Evolutionary conservation across 208 protist species (phyloP).

Genomic region (Trypanosoma mega): DNA sequence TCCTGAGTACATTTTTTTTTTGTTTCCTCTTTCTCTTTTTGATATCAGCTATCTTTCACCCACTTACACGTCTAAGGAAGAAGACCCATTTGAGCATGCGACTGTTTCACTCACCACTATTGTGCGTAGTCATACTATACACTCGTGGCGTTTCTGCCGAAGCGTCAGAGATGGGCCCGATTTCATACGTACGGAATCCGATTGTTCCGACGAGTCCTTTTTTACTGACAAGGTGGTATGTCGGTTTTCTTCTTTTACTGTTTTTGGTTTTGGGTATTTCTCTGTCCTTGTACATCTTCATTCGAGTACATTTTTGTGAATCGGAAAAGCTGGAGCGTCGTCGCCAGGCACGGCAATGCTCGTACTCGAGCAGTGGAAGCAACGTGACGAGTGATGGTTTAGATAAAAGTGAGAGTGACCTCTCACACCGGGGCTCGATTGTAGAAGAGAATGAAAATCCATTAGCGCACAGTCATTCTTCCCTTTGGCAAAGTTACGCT

Average conservation of each 20-base stretch:
- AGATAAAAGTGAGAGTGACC: too few relatives aligned
- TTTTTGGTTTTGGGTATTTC: not conserved
- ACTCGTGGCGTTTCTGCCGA: not conserved
- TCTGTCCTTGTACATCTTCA: not conserved
- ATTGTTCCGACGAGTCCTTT: not conserved
- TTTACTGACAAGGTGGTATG: constrained; percentile 11
- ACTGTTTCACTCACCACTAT: too few relatives aligned
- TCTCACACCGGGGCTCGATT: too few relatives aligned
- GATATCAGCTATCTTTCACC: not conserved
- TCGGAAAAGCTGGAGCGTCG: too few relatives aligned
- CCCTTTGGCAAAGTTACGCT: too few relatives aligned
- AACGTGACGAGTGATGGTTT: not conserved
- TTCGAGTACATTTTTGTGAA: not conserved
- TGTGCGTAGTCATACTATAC: too few relatives aligned
- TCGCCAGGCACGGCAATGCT: too few relatives aligned
- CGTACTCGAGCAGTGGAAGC: constrained; percentile 8
- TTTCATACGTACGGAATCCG: constrained; percentile 4
- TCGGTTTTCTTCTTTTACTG: constrained; percentile 4
- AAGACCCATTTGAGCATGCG: too few relatives aligned
- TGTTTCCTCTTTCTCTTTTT: not conserved
- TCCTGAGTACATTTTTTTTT: too few relatives aligned
- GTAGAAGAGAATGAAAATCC: too few relatives aligned
- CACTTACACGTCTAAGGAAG: too few relatives aligned
- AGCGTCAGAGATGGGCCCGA: not conserved
- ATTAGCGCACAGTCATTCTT: too few relatives aligned